Evolutionary conservation across 345 rosid genomes (phyloP), one percentile per base, ranked within the genome.

Genomic region (Eucalyptus microcorys): DNA sequence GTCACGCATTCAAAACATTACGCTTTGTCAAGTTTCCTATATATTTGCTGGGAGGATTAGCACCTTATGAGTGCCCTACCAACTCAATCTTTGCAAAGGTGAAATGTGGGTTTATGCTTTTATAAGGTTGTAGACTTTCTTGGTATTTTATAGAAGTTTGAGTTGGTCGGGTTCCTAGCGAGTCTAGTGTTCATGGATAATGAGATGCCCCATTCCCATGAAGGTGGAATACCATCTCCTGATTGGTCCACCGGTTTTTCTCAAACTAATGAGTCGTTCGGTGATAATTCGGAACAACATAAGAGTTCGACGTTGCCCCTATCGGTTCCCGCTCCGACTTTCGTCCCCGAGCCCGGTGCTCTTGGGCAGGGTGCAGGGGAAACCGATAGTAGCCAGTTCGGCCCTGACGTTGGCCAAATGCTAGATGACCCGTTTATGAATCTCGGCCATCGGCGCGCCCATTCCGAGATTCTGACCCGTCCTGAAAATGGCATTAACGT

Each of bases 401-500:
- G 97, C 90, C 95, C 95, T 91, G 99, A 96, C 55, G 92, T 97
- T 52, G 96, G 97, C 91, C 94, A 95, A 90, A 96, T 98, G 99
- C 91, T 95, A 4, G 99, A 97, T 91, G 94, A 95, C 57, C 99
- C 99, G 34, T 94, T 94, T 3, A 97, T 93, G 97, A 95, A 95
- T 64, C 59, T 93, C 52, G 98, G 99, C n/a, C 99, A 98, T 34
- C 97, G 99, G 40, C 95, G 99, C 48, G 97, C 99, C 80, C 99
- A 97, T 90, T 98, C 99, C 0, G 99, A 98, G 86, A 97, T 98
- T 89, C 96, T 98, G 32, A 96, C 95, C 76, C 96, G 96, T 21
- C 99, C 99, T 48, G 99, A 97, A 90, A 76, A 21, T 76, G 99
- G 97, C 92, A 93, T 98, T 64, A 95, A 96, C 93, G 96, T 98